These are phyloP conservation scores for Hymenoscyphus salicellus DNA, from an alignment of 2,329 filamentous ascomycete species.

Conservation along the genomic window DNA sequence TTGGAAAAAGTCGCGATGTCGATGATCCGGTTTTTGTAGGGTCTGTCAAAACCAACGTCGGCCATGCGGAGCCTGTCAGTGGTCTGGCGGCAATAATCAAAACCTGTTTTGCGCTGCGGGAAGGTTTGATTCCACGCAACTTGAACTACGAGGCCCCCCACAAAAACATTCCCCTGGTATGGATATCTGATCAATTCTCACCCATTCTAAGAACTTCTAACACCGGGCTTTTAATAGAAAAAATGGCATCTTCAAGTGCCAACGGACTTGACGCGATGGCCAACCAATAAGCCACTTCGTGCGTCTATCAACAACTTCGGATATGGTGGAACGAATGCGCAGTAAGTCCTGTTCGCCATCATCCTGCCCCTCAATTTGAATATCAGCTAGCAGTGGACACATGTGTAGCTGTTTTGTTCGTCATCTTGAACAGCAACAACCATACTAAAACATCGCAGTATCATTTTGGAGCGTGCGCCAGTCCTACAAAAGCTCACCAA, in stretches of 20 bases:
- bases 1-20: background rate
- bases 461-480: no score
- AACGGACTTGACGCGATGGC: constrained; percentile 27
- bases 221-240: no score
- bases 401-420: no score
- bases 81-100: constrained; percentile 47
- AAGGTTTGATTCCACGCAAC: constrained; percentile 24
- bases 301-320: constrained; percentile 39
- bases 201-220: no score
- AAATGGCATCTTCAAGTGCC: constrained; percentile 13
- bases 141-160: background rate
- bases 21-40: constrained; percentile 6
- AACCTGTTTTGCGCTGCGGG: constrained; percentile 36
- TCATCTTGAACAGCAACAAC: no score
- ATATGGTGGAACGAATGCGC: constrained; percentile 46
- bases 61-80: constrained; percentile 45
- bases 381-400: no score
- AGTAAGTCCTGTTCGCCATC: constrained; percentile 34
- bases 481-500: no score
- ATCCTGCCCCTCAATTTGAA: no score
- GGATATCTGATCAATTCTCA: no score
- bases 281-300: constrained; percentile 11
- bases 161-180: background rate
- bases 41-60: constrained; percentile 40
- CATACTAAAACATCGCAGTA: no score